These are phyloP conservation scores for Claviceps capensis DNA, from an alignment of 2,329 filamentous ascomycete species.

Conservation along the genomic window DNA sequence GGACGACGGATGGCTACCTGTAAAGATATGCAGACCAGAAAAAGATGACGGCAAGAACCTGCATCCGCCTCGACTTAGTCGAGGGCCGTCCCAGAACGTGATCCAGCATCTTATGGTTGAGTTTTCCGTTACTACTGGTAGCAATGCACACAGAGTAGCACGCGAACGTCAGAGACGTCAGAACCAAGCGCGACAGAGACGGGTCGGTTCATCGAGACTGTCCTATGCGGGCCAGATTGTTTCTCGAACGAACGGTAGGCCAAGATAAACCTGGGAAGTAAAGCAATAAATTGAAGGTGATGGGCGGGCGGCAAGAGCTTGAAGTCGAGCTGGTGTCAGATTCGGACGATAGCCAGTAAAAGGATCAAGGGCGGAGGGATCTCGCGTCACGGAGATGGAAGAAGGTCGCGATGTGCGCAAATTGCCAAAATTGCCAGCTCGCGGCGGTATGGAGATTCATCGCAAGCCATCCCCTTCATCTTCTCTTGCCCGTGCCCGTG, in stretches of 20 bases:
- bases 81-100: constrained; percentile 88
- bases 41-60: constrained; percentile 79
- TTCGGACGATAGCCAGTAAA: too few relatives aligned
- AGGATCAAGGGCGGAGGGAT: too few relatives aligned
- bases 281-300: too few relatives aligned
- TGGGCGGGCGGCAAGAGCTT: too few relatives aligned
- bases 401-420: too few relatives aligned
- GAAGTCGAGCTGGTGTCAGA: too few relatives aligned
- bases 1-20: constrained; percentile 32
- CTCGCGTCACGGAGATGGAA: too few relatives aligned
- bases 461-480: too few relatives aligned
- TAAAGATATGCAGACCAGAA: constrained; percentile 84
- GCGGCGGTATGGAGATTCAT: too few relatives aligned
- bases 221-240: not conserved
- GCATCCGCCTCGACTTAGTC: constrained; percentile 78
- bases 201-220: not conserved
- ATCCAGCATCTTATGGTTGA: constrained; percentile 45
- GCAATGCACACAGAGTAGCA: not conserved
- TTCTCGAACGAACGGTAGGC: not conserved
- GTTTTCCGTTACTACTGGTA: not conserved
- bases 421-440: too few relatives aligned
- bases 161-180: not conserved
- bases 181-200: not conserved
- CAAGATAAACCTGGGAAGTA: not conserved
- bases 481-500: too few relatives aligned